Evolutionary conservation across 2,329 filamentous ascomycete genomes (phyloP).

Genomic region (Xylariaceae sp.): DNA sequence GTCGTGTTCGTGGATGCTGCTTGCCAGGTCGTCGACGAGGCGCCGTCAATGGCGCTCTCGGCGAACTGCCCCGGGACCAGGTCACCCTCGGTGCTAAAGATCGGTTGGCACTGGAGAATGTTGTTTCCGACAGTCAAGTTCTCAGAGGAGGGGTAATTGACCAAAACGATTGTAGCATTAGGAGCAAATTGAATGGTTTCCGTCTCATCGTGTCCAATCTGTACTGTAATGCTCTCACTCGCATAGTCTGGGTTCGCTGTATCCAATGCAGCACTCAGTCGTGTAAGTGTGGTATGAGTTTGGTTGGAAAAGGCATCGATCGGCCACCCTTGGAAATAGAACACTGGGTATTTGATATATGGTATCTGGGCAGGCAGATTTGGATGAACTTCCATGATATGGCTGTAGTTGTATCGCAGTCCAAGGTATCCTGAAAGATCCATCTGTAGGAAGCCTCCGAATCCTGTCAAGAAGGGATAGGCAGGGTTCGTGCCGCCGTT

Average conservation of each 20-base stretch:
- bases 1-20: not conserved
- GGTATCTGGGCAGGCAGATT: not conserved
- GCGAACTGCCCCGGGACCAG: not conserved
- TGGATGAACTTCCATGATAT: not conserved
- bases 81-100: not conserved
- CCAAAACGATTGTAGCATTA: not conserved
- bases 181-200: not conserved
- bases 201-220: not conserved
- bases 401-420: not conserved
- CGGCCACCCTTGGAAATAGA: not conserved
- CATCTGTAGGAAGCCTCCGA: not conserved
- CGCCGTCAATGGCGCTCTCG: not conserved
- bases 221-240: not conserved
- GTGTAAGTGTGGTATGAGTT: not conserved
- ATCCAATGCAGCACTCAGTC: not conserved
- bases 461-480: not conserved
- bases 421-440: not conserved
- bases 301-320: not conserved
- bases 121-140: not conserved
- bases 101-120: not conserved
- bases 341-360: not conserved
- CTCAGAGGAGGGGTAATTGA: not conserved
- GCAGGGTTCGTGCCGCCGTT: not conserved
- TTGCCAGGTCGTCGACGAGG: not conserved
- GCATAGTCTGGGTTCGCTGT: not conserved